A percentile compares a stretch with the other conserved stretches of the same genome.
phyloP scores from a whole-genome alignment of 2,329 filamentous ascomycete species.

The Nigrospora oryzae region DNA sequence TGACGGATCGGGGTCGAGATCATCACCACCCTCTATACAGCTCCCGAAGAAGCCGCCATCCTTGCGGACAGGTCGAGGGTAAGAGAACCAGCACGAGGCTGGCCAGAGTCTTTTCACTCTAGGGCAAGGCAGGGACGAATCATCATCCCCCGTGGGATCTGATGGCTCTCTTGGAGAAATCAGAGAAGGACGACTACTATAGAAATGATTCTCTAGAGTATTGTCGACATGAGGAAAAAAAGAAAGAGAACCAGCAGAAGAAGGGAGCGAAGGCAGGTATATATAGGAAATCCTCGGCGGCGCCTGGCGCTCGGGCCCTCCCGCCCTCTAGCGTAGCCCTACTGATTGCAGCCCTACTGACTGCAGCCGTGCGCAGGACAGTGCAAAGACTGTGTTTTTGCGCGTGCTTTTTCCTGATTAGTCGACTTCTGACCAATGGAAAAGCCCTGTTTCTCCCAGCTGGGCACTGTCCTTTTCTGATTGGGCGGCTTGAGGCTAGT shows the following conservation, averaged over 20 bases:
- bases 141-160: slow-evolving; percentile 95
- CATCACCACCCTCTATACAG: slow-evolving; percentile 89
- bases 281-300: slow-evolving; percentile 26
- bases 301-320: too few species aligned
- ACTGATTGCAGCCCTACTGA: too few species aligned
- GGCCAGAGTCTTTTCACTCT: slow-evolving; percentile 65
- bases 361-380: too few species aligned
- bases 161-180: slow-evolving; percentile 84
- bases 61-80: slow-evolving; percentile 53
- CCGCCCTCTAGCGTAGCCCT: too few species aligned
- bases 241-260: slow-evolving; percentile 9
- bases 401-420: too few species aligned
- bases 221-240: slow-evolving; percentile 54
- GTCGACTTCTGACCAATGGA: too few species aligned
- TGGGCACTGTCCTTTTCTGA: too few species aligned
- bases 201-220: slow-evolving; percentile 78
- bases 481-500: too few species aligned
- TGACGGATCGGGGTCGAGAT: slow-evolving; percentile 68
- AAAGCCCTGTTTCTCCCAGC: too few species aligned
- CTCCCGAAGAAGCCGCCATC: slow-evolving; percentile 39
- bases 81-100: slow-evolving; percentile 20
- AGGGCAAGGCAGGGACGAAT: slow-evolving; percentile 77
- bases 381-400: too few species aligned
- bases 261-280: slow-evolving; percentile 12
- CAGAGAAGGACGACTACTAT: slow-evolving; percentile 92